Evolutionary conservation across 2,329 filamentous ascomycete species (phyloP), one percentile per base, ranked within the genome.

Genomic region (Diplodia scrobiculata): DNA sequence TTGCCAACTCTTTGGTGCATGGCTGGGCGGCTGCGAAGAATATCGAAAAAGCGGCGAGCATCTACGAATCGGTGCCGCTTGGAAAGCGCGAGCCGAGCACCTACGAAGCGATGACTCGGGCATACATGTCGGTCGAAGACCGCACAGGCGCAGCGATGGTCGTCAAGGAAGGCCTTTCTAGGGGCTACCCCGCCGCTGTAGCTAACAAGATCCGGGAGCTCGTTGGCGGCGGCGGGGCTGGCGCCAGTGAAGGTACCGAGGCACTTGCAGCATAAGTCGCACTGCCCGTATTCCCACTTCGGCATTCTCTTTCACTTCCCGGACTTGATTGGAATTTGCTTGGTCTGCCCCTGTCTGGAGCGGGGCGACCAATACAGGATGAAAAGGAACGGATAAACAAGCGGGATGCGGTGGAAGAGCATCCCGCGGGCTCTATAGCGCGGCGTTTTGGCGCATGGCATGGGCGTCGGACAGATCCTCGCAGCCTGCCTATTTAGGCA

Each of bases 61-160:
- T 97, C 68, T 99, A 96, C 75, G 85, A 90, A 67, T 84, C 85
- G n/a, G 88, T 99, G 3, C 86, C 88, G 9, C 84, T 87, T 32
- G 85, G 88, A 65, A 92, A 89, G 80, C 89, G 95, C 66, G 95
- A 99, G 81, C 95, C 95, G 3, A 97, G 92, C 82, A 99, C 95
- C 4, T 99, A 99, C 77, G 95, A 99, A 80, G 93, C 94, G 48
- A 99, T 99, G 95, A 97, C 93, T 5, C 86, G 95, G 53, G 95
- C 95, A 0, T 97, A 89, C 79, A 86, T 99, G 65, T 88, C 92
- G 11, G 89, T 90, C 3, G 91, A 96, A 75, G 87, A 96, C 75
- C 88, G 91, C 38, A 84, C 88, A 58, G 84, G 86, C 67, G 95
- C 95, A 47, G 88, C 92, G 79, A 79, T 75, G 11, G 89, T 97